phyloP scores from a whole-genome alignment of 163 green algal species.

The Scenedesmus sp. region DNA sequence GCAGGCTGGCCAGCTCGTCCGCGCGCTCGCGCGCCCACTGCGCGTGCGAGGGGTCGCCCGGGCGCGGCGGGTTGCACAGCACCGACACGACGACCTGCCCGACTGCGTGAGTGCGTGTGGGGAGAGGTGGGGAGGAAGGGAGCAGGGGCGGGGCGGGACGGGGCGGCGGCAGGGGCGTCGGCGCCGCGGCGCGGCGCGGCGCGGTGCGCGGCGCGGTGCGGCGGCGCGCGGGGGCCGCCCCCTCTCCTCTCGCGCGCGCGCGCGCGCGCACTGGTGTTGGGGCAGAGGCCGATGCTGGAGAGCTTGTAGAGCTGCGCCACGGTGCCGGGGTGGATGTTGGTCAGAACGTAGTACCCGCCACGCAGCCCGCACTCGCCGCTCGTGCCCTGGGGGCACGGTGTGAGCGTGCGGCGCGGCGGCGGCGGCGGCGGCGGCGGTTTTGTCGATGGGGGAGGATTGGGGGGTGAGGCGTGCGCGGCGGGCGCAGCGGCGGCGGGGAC shows the following conservation, averaged over 20 bases:
- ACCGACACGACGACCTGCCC: slow-evolving; percentile 29
- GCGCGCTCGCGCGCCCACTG: slow-evolving; percentile 70
- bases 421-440: too few species aligned
- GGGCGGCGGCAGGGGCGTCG: too few species aligned
- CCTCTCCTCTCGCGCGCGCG: too few species aligned
- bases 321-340: slow-evolving; percentile 82
- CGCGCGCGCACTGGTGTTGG: too few species aligned
- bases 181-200: too few species aligned
- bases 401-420: too few species aligned
- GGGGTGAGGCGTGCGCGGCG: too few species aligned
- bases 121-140: too few species aligned
- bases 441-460: too few species aligned
- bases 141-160: too few species aligned
- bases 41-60: slow-evolving; percentile 66
- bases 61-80: slow-evolving; percentile 78
- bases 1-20: slow-evolving; percentile 73
- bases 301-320: slow-evolving; percentile 91
- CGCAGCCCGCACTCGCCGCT: slow-evolving; percentile 67
- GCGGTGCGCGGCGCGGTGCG: not conserved
- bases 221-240: not conserved
- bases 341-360: slow-evolving; percentile 79
- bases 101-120: slow-evolving; percentile 15
- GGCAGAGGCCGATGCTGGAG: not conserved
- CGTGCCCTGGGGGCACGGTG: too few species aligned
- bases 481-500: too few species aligned